Percentiles rank a stretch among this genome's conserved stretches.
phyloP scores from a whole-genome alignment of 2,329 filamentous ascomycete species.

The Ophiostoma sp. region DNA sequence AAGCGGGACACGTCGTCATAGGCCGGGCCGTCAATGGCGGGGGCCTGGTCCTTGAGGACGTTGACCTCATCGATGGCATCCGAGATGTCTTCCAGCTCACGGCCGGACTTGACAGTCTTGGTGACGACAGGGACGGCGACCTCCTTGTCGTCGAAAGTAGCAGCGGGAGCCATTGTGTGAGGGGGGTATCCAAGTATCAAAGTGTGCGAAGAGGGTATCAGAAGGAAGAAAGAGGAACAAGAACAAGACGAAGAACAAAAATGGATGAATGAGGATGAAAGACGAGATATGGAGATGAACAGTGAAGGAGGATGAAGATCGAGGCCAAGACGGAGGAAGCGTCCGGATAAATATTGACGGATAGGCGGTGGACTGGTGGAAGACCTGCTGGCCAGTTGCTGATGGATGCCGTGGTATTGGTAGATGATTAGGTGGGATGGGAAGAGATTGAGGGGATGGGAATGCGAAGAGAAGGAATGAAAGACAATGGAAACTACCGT shows the following conservation, averaged over 20 bases:
- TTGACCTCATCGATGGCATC: constrained; percentile 37
- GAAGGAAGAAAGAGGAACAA: neutral
- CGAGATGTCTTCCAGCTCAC: constrained; percentile 34
- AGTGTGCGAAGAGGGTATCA: neutral
- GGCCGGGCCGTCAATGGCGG: constrained; percentile 13
- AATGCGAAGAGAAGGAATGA: neutral
- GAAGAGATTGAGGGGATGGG: neutral
- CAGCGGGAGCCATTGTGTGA: constrained; percentile 32
- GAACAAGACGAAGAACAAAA: neutral
- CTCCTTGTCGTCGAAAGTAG: constrained; percentile 28
- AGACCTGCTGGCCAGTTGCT: neutral
- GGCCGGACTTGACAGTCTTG: constrained; percentile 26
- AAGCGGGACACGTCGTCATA: constrained; percentile 31
- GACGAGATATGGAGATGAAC: neutral
- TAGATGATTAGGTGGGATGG: neutral
- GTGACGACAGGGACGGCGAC: constrained; percentile 15
- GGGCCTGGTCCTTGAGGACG: constrained; percentile 30
- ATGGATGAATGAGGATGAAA: neutral
- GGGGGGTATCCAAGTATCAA: neutral
- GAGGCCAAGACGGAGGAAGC: neutral
- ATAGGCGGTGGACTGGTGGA: too few species aligned
- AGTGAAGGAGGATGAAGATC: neutral
- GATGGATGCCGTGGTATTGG: neutral
- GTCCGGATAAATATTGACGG: neutral
- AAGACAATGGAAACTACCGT: neutral